These are phyloP conservation scores for Dichotomopilus funicola DNA, from an alignment of 2,329 filamentous ascomycete genomes.

Conservation along the genomic window DNA sequence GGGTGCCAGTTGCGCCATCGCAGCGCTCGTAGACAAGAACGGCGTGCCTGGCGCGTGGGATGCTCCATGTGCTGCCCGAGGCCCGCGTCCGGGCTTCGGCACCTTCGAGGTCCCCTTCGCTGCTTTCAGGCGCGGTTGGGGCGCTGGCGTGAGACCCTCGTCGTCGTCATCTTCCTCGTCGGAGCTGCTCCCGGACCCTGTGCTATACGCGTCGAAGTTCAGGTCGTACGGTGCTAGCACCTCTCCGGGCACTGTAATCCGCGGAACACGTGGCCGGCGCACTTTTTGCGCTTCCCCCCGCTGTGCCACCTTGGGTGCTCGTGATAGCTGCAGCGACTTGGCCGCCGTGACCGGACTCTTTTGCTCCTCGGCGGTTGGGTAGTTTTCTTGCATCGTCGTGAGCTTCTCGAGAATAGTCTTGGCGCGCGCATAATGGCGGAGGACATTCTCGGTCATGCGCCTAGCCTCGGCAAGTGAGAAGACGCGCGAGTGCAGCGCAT, in stretches of 20 bases:
- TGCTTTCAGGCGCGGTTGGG: conserved; percentile 44
- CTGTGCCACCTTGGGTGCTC: conserved; percentile 41
- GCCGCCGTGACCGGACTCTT: conserved; percentile 42
- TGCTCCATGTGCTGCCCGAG: conserved; percentile 30
- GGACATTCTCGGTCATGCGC: conserved; percentile 58
- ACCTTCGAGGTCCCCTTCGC: conserved; percentile 28
- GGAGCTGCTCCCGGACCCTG: conserved; percentile 47
- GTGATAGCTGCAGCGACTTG: conserved; percentile 48
- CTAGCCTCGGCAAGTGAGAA: conserved; percentile 56
- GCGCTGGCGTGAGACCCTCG: conserved; percentile 34
- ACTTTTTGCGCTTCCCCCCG: conserved; percentile 42
- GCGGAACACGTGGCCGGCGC: conserved; percentile 42
- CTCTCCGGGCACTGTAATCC: conserved; percentile 60
- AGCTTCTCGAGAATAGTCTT: conserved; percentile 54
- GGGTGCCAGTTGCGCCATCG: conserved; percentile 42
- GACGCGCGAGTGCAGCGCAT: conserved; percentile 49
- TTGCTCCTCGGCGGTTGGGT: conserved; percentile 44
- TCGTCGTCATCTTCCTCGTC: conserved; percentile 42
- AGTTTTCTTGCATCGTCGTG: conserved; percentile 54
- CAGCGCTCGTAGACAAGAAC: conserved; percentile 33
- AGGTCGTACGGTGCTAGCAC: conserved; percentile 60
- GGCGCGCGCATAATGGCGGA: conserved; percentile 54
- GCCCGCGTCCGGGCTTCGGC: conserved; percentile 35
- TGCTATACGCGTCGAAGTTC: conserved; percentile 53
- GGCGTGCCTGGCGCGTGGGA: conserved; percentile 12